These are phyloP conservation scores for Raphanus hybrid DNA, from an alignment of 441 rosid genomes.

Conservation along the genomic window DNA sequence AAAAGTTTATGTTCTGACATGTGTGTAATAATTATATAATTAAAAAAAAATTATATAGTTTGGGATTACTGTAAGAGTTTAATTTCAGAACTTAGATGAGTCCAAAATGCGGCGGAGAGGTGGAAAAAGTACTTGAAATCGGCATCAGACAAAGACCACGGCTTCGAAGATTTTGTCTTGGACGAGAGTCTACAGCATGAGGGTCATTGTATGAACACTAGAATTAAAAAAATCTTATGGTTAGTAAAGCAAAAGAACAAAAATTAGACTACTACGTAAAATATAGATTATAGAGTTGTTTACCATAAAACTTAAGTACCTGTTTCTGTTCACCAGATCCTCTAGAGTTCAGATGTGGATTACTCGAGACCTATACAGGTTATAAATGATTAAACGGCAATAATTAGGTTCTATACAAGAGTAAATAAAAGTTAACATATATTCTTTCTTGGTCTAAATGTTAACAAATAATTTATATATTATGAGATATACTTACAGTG, in stretches of 20 bases:
- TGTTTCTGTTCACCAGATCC: constrained; percentile 74
- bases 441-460: not conserved
- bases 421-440: not conserved
- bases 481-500: constrained; percentile 47
- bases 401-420: not conserved
- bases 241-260: constrained; percentile 21
- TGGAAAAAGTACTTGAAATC: constrained; percentile 77
- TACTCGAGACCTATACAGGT: constrained; percentile 55
- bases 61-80: not conserved
- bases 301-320: constrained; percentile 45
- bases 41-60: not conserved
- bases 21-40: not conserved
- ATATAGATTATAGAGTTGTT: constrained; percentile 21
- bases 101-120: constrained; percentile 56
- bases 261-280: not conserved
- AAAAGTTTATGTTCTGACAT: not conserved
- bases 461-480: not conserved
- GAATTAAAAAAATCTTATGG: constrained; percentile 12
- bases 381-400: constrained; percentile 11
- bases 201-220: constrained; percentile 46
- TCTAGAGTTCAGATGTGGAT: constrained; percentile 75
- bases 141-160: constrained; percentile 91
- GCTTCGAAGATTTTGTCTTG: constrained; percentile 79
- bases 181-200: constrained; percentile 41
- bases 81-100: constrained; percentile 71